Evolutionary conservation across 345 rosid species (phyloP).

Genomic region (Pistacia atlantica): DNA sequence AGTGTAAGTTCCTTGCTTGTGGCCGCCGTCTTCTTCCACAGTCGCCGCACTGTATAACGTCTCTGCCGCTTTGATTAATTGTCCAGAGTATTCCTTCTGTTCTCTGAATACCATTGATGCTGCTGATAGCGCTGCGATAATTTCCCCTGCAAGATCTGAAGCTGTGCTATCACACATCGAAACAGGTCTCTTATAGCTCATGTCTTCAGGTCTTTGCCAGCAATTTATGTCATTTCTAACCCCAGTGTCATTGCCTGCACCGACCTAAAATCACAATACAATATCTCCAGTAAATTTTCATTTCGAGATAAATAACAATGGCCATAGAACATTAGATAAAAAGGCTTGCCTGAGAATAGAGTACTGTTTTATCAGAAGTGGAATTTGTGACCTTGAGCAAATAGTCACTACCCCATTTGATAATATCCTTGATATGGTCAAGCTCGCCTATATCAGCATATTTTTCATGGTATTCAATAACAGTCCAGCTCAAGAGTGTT

Average conservation of each 20-base stretch:
- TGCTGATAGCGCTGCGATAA: constrained; percentile 54
- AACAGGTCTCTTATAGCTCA: constrained; percentile 48
- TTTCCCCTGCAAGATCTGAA: constrained; percentile 61
- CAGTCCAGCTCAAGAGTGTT: constrained; percentile 67
- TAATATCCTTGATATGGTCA: constrained; percentile 59
- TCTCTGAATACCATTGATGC: constrained; percentile 61
- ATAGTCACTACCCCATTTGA: constrained; percentile 62
- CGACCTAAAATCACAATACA: constrained; percentile 44
- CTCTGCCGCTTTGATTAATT: constrained; percentile 35
- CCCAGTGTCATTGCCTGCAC: constrained; percentile 31
- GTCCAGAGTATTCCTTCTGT: constrained; percentile 36
- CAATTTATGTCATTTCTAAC: constrained; percentile 44
- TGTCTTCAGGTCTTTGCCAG: constrained; percentile 77
- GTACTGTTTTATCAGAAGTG: constrained; percentile 17
- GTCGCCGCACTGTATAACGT: constrained; percentile 35
- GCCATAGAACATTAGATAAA: not conserved
- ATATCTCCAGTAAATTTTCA: not conserved
- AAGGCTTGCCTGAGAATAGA: constrained; percentile 61
- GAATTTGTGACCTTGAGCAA: constrained; percentile 52
- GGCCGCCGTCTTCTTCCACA: constrained; percentile 22
- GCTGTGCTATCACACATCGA: constrained; percentile 43
- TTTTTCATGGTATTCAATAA: constrained; percentile 59
- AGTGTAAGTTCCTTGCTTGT: constrained; percentile 35
- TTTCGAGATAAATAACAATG: not conserved
- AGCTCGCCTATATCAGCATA: constrained; percentile 54